phyloP scores from a whole-genome alignment of 495 filamentous ascomycete species.

The Penicillium cataractarum region DNA sequence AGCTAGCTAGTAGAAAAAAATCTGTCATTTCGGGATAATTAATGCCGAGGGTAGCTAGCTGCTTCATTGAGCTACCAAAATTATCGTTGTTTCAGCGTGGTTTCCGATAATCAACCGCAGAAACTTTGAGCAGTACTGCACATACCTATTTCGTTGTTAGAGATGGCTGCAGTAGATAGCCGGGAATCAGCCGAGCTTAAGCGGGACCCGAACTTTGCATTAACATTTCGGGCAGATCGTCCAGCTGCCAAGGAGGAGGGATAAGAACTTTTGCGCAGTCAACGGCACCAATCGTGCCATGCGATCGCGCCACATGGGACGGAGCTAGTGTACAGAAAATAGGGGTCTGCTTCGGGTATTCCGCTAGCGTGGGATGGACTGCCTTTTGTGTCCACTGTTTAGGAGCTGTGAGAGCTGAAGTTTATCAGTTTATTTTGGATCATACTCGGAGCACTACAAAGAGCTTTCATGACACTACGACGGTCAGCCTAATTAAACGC shows the following conservation, averaged over 20 bases:
- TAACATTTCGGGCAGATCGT: background rate
- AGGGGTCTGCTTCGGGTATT: background rate
- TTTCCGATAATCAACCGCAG: slow-evolving; percentile 9
- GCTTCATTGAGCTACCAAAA: background rate
- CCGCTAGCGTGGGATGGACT: background rate
- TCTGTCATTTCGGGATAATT: background rate
- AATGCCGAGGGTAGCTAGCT: background rate
- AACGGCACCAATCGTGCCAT: slow-evolving; percentile 14
- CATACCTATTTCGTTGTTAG: no score
- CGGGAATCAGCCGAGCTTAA: background rate
- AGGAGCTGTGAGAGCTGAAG: background rate
- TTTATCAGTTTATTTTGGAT: background rate
- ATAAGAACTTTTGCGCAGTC: slow-evolving; percentile 19
- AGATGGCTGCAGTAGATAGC: no score
- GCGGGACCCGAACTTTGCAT: background rate
- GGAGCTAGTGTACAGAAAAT: background rate
- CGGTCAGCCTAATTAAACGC: no score
- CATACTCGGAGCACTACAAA: no score
- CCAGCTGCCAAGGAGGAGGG: slow-evolving; percentile 15
- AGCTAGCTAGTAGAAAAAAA: background rate
- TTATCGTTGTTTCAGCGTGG: background rate
- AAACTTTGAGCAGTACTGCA: no score
- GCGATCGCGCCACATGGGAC: slow-evolving; percentile 10
- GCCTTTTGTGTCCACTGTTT: background rate
- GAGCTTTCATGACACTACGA: no score